Evolutionary conservation across 2,329 filamentous ascomycete genomes (phyloP), one percentile per base, ranked within the genome.

Genomic region (Aspergillus sojae): DNA sequence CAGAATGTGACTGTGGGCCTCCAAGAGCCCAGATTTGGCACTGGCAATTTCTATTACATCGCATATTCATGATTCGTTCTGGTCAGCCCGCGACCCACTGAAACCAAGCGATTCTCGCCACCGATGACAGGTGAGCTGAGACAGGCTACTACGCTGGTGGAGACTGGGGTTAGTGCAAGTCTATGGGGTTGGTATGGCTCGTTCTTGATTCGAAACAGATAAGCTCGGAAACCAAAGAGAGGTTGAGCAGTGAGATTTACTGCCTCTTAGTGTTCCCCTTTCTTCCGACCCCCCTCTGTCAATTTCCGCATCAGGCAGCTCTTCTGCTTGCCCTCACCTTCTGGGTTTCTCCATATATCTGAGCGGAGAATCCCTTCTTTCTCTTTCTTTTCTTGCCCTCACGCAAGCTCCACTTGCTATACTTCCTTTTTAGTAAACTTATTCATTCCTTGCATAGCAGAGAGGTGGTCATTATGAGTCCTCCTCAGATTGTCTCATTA

Each of bases 1-100:
- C 43, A 55, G 59, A 60, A 36, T 54, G 52, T 36, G 30, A 54
- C 28, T 54, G 52, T 32, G 52, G 52, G 52, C 52, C 52, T 28
- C 28, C 32, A 34, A 36, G 21, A 54, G 52, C 30, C 30, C 43
- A 62, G 53, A 32, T 41, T 57, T 43, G 30, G 41, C 63, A 39
- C 36, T 14, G 50, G 39, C 23, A 34, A 55, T 70, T 70, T 70
- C 57, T 68, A 58, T 70, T 70, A 70, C 68, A 65, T 68, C 64
- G 55, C 65, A 43, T 21, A 28, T 54, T 16, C 45, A 56, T 66
- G 52, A 70, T 70, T 70, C 67, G 68, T 58, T 58, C 62, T 59
- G 23, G 16, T 23, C 57, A 23, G 28, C 19, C 48, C 53, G 56
- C 41, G 67, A 54, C 62, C 66, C 66, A 67, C 65, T 56, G 53